Evolutionary conservation across 2,329 filamentous ascomycete genomes (phyloP).

Genomic region (Thielaviopsis ethacetica): DNA sequence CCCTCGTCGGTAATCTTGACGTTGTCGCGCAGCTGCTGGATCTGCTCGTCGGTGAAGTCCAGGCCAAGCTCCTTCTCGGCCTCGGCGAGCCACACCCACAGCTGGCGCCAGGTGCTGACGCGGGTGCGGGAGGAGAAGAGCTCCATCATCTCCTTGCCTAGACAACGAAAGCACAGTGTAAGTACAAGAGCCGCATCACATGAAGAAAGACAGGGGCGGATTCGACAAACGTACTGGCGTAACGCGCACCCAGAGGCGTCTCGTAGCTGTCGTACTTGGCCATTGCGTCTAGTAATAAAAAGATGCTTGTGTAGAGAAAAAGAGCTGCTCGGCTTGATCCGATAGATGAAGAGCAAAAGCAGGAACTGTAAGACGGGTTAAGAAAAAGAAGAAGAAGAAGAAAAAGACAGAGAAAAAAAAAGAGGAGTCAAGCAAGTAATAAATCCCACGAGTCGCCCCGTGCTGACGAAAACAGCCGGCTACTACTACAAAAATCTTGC

Average conservation of each 20-base stretch:
- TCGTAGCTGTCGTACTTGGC: constrained; percentile 28
- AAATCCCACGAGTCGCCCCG: neutral
- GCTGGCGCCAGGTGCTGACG: constrained; percentile 63
- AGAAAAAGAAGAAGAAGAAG: neutral
- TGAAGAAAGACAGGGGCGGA: constrained; percentile 9
- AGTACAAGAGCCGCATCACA: neutral
- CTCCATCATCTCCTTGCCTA: constrained; percentile 48
- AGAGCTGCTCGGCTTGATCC: neutral
- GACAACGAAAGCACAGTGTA: neutral
- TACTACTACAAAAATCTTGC: neutral
- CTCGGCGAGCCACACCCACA: constrained; percentile 78
- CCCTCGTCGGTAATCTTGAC: constrained; percentile 61
- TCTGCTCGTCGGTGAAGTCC: constrained; percentile 53
- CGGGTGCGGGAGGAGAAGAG: constrained; percentile 67
- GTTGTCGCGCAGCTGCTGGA: constrained; percentile 61
- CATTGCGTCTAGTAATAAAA: constrained; percentile 4
- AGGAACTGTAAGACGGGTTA: neutral
- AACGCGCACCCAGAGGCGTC: constrained; percentile 55
- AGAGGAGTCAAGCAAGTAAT: neutral
- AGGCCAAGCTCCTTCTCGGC: constrained; percentile 68
- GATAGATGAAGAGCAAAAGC: neutral
- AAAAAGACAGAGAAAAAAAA: neutral
- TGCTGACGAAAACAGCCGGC: neutral
- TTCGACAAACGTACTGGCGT: constrained; percentile 36
- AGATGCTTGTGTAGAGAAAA: neutral